Base-by-base conservation (phyloP, 345 rosid species). In the Citrus maxima region DNA sequence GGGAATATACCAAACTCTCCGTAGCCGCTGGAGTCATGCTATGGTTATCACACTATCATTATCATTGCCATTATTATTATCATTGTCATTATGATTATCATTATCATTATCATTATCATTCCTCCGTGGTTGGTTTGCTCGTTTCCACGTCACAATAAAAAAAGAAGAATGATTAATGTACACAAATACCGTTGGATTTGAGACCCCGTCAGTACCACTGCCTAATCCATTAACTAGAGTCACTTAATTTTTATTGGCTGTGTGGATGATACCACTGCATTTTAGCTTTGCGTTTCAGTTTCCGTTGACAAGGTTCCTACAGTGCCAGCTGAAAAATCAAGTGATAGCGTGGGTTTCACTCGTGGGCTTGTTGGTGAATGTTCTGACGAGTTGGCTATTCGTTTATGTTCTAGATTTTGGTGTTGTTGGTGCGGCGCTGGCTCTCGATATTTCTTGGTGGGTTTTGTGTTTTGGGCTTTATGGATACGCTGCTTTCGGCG, bases 1-100 rank as follows among this genome's bases (percentile, higher is more conserved):
- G 93, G 92, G 94, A 88, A 1, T 92, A 89, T n/a, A 70, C 88
- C 18, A 86, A 88, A 74, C 90, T 90, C 24, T 92, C 95, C 3
- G 85, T 86, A 73, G 90, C 95, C 61, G 86, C 97, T 5, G 97
- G 97, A 2, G 87, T 92, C 79, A 92, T 92, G 97, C 86, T 92
- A 13, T 92, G 97, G 97, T 92, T 92, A 72, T 46, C 51, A 3
- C 18, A 3, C 51, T 12, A 1, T 18, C 58, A 54, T 5, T 18
- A 0, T 54, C 32, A 22, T 1, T 60, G 6, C 3, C 14, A 60
- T 40, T 40, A 9, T 38, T 0, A 38, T 37, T 37, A 6, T 56
- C 61, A 7, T 56, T 19, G 3, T 8, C 42, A 8, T 38, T 38
- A 2, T 30, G 3, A 30, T 30, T 30, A 30, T 5, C 37, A 5